A percentile compares a stretch with the other conserved stretches of the same genome.
These are phyloP conservation scores for Schrenkiella parvula DNA, from an alignment of 345 rosid species.

Conservation along the genomic window DNA sequence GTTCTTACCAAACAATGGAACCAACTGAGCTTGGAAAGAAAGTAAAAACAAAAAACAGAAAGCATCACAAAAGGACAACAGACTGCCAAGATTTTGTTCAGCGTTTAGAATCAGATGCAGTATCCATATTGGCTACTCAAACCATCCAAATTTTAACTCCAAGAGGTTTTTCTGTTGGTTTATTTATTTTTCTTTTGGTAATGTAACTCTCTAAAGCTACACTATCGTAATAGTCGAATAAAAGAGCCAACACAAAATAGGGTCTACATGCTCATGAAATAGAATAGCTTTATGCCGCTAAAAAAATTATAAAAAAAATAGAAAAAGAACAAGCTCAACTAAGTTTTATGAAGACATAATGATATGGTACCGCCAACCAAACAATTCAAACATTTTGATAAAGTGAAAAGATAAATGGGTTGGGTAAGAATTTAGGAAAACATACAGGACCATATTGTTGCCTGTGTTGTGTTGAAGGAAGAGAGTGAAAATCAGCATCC, in stretches of 20 bases:
- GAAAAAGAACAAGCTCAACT: neutral
- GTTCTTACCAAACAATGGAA: constrained; percentile 7
- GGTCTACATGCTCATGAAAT: neutral
- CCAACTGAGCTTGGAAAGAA: constrained; percentile 1
- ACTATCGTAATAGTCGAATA: neutral
- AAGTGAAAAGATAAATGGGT: constrained; percentile 4
- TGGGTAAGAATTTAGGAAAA: constrained; percentile 9
- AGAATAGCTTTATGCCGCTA: neutral
- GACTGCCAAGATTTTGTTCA: constrained; percentile 2
- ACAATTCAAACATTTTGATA: neutral
- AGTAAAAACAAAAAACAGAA: neutral
- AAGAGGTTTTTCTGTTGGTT: neutral
- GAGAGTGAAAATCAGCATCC: constrained; percentile 99
- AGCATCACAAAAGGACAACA: constrained; percentile 13
- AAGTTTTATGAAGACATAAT: constrained; percentile 1
- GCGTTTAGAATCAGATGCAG: neutral
- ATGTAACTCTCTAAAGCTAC: neutral
- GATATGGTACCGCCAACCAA: neutral
- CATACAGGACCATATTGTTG: constrained; percentile 99
- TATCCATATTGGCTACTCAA: constrained; percentile 1
- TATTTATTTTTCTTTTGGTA: neutral
- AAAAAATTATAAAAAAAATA: neutral
- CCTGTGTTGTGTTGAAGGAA: constrained; percentile 87
- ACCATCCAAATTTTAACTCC: neutral
- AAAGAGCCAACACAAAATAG: neutral